Evolutionary conservation across 306 rosid genomes (phyloP).

Genomic region (Quercus bicolor): DNA sequence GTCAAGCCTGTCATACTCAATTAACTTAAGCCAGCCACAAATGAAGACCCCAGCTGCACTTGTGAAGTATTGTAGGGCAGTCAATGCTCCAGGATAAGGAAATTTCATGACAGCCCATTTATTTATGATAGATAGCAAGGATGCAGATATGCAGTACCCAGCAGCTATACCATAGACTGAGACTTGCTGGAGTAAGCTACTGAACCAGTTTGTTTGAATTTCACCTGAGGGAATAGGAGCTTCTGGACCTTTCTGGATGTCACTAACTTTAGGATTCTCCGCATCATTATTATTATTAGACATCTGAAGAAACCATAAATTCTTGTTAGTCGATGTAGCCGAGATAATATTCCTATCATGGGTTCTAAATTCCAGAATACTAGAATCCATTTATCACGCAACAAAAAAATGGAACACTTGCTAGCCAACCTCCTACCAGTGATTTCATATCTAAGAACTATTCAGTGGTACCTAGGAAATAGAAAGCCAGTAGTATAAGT

Average conservation of each 20-base stretch:
- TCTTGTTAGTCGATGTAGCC: background rate
- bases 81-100: slow-evolving; percentile 87
- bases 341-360: background rate
- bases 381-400: background rate
- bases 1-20: slow-evolving; percentile 59
- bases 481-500: background rate
- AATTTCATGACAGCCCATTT: slow-evolving; percentile 94
- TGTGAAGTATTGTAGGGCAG: slow-evolving; percentile 81
- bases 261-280: slow-evolving; percentile 39
- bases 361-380: background rate
- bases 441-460: background rate
- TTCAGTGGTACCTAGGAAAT: background rate
- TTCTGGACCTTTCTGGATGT: slow-evolving; percentile 29
- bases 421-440: background rate
- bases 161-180: slow-evolving; percentile 77
- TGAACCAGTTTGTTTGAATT: slow-evolving; percentile 43
- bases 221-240: slow-evolving; percentile 20
- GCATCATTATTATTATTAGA: slow-evolving; percentile 30
- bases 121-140: slow-evolving; percentile 81
- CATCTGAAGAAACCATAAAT: slow-evolving; percentile 37
- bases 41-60: slow-evolving; percentile 72
- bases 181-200: slow-evolving; percentile 36
- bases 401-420: background rate
- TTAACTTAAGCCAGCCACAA: slow-evolving; percentile 49
- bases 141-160: slow-evolving; percentile 86